phyloP scores from a whole-genome alignment of 208 protist genomes.

The Naegleria gruberi region DNA sequence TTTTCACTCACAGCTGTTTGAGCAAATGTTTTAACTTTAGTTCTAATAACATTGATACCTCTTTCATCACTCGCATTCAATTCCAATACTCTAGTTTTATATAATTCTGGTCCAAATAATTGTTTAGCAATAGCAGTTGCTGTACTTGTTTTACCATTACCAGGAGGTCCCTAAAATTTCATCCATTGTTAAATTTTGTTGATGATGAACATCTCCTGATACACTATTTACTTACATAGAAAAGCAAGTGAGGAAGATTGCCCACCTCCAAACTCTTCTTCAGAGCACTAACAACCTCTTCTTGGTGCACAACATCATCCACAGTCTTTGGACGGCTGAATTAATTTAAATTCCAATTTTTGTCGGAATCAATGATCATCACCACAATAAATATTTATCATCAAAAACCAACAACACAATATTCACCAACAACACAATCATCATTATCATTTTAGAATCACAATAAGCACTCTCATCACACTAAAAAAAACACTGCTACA shows the following conservation, averaged over 20 bases:
- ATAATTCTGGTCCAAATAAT: conserved; percentile 88
- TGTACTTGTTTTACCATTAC: conserved; percentile 37
- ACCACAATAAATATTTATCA: too few relatives aligned
- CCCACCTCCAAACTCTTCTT: conserved; percentile 66
- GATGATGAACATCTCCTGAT: not conserved
- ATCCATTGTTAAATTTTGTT: conserved; percentile 18
- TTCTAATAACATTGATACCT: conserved; percentile 95
- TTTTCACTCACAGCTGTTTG: conserved; percentile 66
- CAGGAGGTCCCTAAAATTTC: not conserved
- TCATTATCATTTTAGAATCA: too few relatives aligned
- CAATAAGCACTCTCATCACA: too few relatives aligned
- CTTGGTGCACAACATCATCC: conserved; percentile 86
- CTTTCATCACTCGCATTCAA: conserved; percentile 99
- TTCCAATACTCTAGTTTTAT: conserved; percentile 85
- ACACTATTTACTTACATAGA: conserved; percentile 94
- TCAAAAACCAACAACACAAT: too few relatives aligned
- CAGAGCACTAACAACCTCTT: conserved; percentile 82
- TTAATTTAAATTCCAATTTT: too few relatives aligned
- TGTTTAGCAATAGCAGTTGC: conserved; percentile 93
- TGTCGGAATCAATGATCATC: too few relatives aligned
- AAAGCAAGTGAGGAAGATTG: conserved; percentile 98
- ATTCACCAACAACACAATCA: too few relatives aligned
- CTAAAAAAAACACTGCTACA: not conserved
- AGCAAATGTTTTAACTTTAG: conserved; percentile 97
- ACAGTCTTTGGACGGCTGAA: conserved; percentile 70